Evolutionary conservation across 306 rosid genomes (phyloP).

Genomic region (Luffa acutangula): DNA sequence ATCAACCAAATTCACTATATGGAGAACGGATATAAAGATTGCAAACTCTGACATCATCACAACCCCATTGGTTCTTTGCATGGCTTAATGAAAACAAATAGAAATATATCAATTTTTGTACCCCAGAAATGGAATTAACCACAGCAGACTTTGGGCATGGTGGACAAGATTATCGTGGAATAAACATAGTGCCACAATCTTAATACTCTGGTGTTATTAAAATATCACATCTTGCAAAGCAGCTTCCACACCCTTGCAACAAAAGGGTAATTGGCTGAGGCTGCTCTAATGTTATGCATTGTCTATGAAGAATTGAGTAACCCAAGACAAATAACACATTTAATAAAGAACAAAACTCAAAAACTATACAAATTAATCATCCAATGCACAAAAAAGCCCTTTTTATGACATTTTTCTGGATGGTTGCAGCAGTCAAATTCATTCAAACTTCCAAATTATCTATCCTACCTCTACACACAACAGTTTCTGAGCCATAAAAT

Average conservation of each 20-base stretch:
- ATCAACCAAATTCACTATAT: no score
- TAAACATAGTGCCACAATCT: not conserved
- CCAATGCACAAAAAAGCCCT: no score
- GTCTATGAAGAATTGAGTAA: not conserved
- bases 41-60: not conserved
- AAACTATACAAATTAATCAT: not conserved
- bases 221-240: not conserved
- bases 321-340: not conserved
- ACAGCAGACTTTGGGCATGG: not conserved
- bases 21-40: not conserved
- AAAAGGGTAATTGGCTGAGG: not conserved
- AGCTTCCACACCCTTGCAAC: slow-evolving; percentile 1
- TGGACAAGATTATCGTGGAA: not conserved
- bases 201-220: not conserved
- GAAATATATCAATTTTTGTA: not conserved
- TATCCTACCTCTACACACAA: no score
- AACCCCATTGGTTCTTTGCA: not conserved
- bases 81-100: not conserved
- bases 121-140: not conserved
- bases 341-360: not conserved
- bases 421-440: no score
- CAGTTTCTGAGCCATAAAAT: no score
- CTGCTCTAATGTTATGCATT: not conserved
- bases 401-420: no score
- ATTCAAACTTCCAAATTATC: no score